These are phyloP conservation scores for Xylariales sp. DNA, from an alignment of 2,329 filamentous ascomycete genomes.

Conservation along the genomic window DNA sequence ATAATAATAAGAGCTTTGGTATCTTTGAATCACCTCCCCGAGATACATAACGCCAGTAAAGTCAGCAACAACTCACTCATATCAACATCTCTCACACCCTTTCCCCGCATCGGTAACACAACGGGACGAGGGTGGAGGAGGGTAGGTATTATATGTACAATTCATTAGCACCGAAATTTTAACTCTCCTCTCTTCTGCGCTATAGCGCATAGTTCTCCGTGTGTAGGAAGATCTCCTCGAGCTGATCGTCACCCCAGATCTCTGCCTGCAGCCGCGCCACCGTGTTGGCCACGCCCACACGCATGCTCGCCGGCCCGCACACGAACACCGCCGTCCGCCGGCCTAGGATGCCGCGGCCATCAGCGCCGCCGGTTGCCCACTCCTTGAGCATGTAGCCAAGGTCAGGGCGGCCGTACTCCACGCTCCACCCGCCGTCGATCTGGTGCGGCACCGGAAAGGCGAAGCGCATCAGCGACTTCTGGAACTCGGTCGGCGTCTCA, in stretches of 20 bases:
- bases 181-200: conserved; percentile 19
- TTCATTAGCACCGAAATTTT: too few relatives aligned
- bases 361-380: conserved; percentile 67
- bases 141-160: too few relatives aligned
- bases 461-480: conserved; percentile 86
- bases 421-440: conserved; percentile 78
- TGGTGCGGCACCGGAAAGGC: conserved; percentile 70
- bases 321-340: conserved; percentile 85
- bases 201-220: conserved; percentile 91
- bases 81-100: too few relatives aligned
- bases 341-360: conserved; percentile 68
- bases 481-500: conserved; percentile 78
- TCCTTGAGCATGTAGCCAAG: conserved; percentile 82
- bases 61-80: too few relatives aligned
- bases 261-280: conserved; percentile 78
- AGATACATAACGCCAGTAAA: too few relatives aligned
- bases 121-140: too few relatives aligned
- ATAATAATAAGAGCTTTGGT: too few relatives aligned
- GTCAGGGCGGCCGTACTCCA: conserved; percentile 88
- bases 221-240: conserved; percentile 91
- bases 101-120: too few relatives aligned
- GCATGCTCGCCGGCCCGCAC: conserved; percentile 83
- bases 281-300: conserved; percentile 80
- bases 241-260: conserved; percentile 73
- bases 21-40: too few relatives aligned